A percentile compares a stretch with the other conserved stretches of the same genome.
These are phyloP conservation scores for Hygrophoropsis aurantiaca DNA, from an alignment of 768 basidiomycete species.

Conservation along the genomic window DNA sequence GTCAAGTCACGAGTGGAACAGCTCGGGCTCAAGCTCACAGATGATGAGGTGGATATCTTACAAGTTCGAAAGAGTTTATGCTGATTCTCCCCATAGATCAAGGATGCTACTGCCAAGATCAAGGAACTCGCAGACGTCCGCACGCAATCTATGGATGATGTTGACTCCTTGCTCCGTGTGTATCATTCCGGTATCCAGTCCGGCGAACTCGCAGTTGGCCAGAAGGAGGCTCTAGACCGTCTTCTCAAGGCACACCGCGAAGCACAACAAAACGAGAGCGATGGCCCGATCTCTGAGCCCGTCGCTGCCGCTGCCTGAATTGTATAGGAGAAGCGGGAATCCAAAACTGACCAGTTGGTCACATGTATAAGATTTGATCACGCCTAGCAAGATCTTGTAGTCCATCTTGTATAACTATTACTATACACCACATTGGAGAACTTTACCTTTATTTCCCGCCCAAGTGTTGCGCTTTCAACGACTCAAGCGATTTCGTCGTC, in stretches of 20 bases:
- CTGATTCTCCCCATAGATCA: constrained; percentile 53
- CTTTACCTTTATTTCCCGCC: too few relatives aligned
- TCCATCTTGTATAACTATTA: too few relatives aligned
- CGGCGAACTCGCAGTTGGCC: constrained; percentile 91
- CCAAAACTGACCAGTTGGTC: too few relatives aligned
- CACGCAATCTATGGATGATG: constrained; percentile 99
- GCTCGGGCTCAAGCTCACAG: constrained; percentile 83
- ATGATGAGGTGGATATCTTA: constrained; percentile 65
- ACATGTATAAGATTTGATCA: too few relatives aligned
- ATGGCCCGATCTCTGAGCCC: neutral
- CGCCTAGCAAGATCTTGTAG: too few relatives aligned
- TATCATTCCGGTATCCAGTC: constrained; percentile 94
- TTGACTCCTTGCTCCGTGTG: constrained; percentile 92
- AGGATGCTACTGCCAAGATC: constrained; percentile 98
- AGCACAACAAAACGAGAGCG: neutral
- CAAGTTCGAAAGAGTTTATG: neutral
- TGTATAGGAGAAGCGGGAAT: too few relatives aligned
- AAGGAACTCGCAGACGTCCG: constrained; percentile 98
- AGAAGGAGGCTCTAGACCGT: constrained; percentile 86
- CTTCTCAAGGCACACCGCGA: constrained; percentile 79
- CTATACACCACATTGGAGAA: too few relatives aligned
- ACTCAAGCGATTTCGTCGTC: too few relatives aligned
- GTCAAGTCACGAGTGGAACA: constrained; percentile 99
- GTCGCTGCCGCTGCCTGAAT: neutral
- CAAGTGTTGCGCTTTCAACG: too few relatives aligned